phyloP scores from a whole-genome alignment of 2,329 filamentous ascomycete species.

The Aspergillus niger region DNA sequence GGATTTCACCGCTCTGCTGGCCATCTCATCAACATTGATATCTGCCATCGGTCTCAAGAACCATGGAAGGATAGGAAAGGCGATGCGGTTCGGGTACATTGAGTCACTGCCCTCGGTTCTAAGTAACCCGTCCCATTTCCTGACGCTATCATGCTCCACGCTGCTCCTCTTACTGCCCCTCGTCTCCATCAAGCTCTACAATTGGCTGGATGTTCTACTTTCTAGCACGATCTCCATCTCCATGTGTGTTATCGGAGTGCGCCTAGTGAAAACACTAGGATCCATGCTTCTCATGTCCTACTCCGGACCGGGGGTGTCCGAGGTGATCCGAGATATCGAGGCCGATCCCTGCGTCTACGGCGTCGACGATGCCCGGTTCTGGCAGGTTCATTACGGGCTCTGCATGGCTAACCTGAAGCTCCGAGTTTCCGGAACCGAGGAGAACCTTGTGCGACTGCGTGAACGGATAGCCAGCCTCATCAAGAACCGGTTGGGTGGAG shows the following conservation, averaged over 20 bases:
- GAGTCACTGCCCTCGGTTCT: slow-evolving; percentile 81
- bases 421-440: slow-evolving; percentile 70
- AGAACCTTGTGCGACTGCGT: slow-evolving; percentile 70
- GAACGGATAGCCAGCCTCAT: slow-evolving; percentile 76
- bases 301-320: slow-evolving; percentile 60
- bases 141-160: slow-evolving; percentile 83
- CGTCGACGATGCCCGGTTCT: slow-evolving; percentile 91
- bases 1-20: slow-evolving; percentile 77
- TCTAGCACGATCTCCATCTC: slow-evolving; percentile 78
- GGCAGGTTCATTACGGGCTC: slow-evolving; percentile 97
- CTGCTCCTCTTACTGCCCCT: slow-evolving; percentile 80
- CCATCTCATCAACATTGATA: slow-evolving; percentile 78
- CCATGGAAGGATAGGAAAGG: slow-evolving; percentile 86
- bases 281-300: slow-evolving; percentile 97
- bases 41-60: slow-evolving; percentile 87
- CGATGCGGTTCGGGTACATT: slow-evolving; percentile 84
- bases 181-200: slow-evolving; percentile 76
- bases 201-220: slow-evolving; percentile 79
- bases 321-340: slow-evolving; percentile 83
- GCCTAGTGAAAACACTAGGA: slow-evolving; percentile 81
- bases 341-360: slow-evolving; percentile 72
- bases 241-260: slow-evolving; percentile 85
- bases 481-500: slow-evolving; percentile 81
- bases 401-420: slow-evolving; percentile 95
- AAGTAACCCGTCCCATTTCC: slow-evolving; percentile 91